A percentile compares a stretch with the other conserved stretches of the same genome.
Evolutionary conservation across 495 filamentous ascomycete genomes (phyloP).

Genomic region (Hypomontagnella monticulosa): DNA sequence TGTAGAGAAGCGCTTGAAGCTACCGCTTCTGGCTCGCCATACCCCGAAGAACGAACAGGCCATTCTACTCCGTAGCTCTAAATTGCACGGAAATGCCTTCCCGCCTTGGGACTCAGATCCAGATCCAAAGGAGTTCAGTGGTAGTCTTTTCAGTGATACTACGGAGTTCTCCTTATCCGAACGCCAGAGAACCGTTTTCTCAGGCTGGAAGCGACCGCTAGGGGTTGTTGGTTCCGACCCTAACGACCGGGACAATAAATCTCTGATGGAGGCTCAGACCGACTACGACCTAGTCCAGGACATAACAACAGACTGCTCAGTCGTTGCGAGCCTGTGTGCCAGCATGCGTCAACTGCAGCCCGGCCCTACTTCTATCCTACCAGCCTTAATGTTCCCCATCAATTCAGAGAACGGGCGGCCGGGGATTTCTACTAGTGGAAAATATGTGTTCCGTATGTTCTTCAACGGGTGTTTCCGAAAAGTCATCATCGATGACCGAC

Average conservation of each 20-base stretch:
- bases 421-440: conserved; percentile 75
- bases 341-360: conserved; percentile 60
- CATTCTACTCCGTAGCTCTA: conserved; percentile 78
- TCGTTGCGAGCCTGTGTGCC: conserved; percentile 94
- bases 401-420: conserved; percentile 65
- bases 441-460: conserved; percentile 89
- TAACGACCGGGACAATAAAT: conserved; percentile 41
- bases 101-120: conserved; percentile 80
- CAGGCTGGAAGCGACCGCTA: conserved; percentile 80
- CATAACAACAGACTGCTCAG: conserved; percentile 92
- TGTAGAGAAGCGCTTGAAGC: conserved; percentile 45
- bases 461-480: conserved; percentile 94
- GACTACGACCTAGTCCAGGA: conserved; percentile 90
- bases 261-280: conserved; percentile 63
- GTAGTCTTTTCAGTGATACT: conserved; percentile 38
- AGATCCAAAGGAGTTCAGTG: conserved; percentile 34
- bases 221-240: conserved; percentile 55
- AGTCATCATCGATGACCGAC: conserved; percentile 89
- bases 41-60: conserved; percentile 79
- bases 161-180: conserved; percentile 69
- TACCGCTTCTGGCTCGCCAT: conserved; percentile 67
- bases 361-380: conserved; percentile 57
- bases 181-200: conserved; percentile 74
- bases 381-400: conserved; percentile 77
- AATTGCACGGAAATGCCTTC: conserved; percentile 81